A percentile compares a stretch with the other conserved stretches of the same genome.
phyloP scores from a whole-genome alignment of 1,284 basidiomycete species.

The Cryptococcus sp. region DNA sequence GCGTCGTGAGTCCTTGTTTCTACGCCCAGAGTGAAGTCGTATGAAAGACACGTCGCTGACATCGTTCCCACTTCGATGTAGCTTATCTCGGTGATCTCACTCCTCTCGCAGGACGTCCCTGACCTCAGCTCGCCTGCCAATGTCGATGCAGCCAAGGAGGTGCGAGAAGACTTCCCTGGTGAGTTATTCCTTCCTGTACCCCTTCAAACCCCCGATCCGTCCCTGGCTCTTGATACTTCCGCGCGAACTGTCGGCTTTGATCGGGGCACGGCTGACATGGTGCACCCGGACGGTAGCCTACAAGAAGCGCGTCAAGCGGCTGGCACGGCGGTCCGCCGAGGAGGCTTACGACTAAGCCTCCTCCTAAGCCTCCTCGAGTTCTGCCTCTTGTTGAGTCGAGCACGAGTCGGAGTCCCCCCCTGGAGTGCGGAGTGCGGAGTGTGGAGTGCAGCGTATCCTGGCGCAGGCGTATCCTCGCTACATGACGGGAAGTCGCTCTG shows the following conservation, averaged over 20 bases:
- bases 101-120: constrained; percentile 86
- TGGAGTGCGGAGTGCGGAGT: no score
- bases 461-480: no score
- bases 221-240: not conserved
- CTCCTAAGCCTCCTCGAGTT: no score
- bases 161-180: constrained; percentile 70
- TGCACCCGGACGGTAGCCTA: constrained; percentile 57
- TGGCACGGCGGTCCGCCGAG: constrained; percentile 80
- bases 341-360: constrained; percentile 65
- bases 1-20: constrained; percentile 67
- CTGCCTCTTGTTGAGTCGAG: no score
- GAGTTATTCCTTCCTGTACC: constrained; percentile 31
- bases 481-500: no score
- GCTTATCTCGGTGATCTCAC: constrained; percentile 94
- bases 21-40: no score
- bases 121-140: constrained; percentile 96
- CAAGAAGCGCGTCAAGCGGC: constrained; percentile 86
- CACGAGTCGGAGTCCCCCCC: no score
- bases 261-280: no score
- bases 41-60: not conserved
- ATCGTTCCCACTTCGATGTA: constrained; percentile 43
- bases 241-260: no score
- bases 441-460: no score
- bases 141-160: constrained; percentile 91
- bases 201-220: not conserved